Base-by-base conservation (phyloP, 208 protist species). In the Trypanosoma caninum region DNA sequence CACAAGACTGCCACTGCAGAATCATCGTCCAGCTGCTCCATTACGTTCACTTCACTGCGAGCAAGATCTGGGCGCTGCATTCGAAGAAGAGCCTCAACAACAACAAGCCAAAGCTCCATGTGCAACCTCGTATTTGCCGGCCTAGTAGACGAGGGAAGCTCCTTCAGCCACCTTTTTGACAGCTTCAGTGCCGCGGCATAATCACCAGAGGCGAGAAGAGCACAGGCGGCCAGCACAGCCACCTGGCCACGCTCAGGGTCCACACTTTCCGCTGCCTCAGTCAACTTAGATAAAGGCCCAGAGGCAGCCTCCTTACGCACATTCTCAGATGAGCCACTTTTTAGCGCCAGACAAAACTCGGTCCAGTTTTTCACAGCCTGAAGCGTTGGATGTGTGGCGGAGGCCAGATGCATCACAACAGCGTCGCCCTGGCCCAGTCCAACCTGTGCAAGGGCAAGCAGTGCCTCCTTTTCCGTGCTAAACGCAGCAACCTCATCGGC, bases 11-110 rank as follows among this genome's bases (percentile, higher is more conserved):
- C 87, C 10, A 91, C 27, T 9, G 87, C 61, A 2, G 87, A 76
- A 59, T 96, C 91, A 25, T 95, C 82, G 65, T 96, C 84, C 20
- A 82, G n/a, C 45, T 82, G 59, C 56, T 89, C 76, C 89, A 97
- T 97, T 16, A 23, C 52, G 38, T 78, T 71, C 18, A 94, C 72
- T 69, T 94, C 78, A 13, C 64, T 54, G 20, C 71, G 59, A 0
- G 93, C 91, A 48, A 89, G 64, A 37, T 96, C 93, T 9, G 70
- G 37, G 8, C 89, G 76, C 65, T 92, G 74, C 35, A 96, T 62
- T 5, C 74, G 58, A 31, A 97, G 72, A 30, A 94, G 61, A 7
- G 71, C 74, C 54, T 94, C 86, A 16, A 84, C 72, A 25, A 81
- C 75, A 0, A 94, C 41, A 18, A 58, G 67, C 42, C 78, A 81